Conservation (phyloP, 1,284 basidiomycete species). For the Phlebopus sp. region DNA sequence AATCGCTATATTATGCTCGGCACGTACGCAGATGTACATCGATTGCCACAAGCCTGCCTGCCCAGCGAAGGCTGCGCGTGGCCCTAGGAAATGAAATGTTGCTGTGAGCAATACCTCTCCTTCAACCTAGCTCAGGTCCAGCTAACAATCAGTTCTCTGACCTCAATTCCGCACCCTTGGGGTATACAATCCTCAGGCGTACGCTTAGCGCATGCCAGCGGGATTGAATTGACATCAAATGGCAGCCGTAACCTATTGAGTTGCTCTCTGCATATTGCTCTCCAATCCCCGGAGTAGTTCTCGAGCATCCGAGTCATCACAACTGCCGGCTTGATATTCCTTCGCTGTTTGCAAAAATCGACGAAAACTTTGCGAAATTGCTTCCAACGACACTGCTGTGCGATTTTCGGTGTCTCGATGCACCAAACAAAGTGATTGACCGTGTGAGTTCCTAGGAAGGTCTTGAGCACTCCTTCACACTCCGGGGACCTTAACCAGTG, state of each 20-base stretch:
- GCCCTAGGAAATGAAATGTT: too few relatives aligned
- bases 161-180: too few relatives aligned
- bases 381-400: constrained; percentile 16
- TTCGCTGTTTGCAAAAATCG: constrained; percentile 13
- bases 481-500: constrained; percentile 9
- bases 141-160: too few relatives aligned
- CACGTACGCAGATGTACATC: too few relatives aligned
- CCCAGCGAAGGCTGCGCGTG: too few relatives aligned
- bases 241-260: background rate
- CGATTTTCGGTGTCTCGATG: constrained; percentile 21
- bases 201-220: too few relatives aligned
- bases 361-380: constrained; percentile 19
- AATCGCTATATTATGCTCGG: too few relatives aligned
- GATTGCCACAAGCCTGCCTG: too few relatives aligned
- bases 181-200: too few relatives aligned
- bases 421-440: constrained; percentile 23
- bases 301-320: constrained; percentile 38
- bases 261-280: constrained; percentile 23
- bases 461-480: constrained; percentile 20
- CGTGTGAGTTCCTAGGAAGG: constrained; percentile 12
- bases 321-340: constrained; percentile 16
- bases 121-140: too few relatives aligned
- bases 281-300: constrained; percentile 34
- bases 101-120: too few relatives aligned
- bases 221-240: too few relatives aligned